These are phyloP conservation scores for Bauhinia variegata DNA, from an alignment of 306 rosid genomes.

Conservation along the genomic window DNA sequence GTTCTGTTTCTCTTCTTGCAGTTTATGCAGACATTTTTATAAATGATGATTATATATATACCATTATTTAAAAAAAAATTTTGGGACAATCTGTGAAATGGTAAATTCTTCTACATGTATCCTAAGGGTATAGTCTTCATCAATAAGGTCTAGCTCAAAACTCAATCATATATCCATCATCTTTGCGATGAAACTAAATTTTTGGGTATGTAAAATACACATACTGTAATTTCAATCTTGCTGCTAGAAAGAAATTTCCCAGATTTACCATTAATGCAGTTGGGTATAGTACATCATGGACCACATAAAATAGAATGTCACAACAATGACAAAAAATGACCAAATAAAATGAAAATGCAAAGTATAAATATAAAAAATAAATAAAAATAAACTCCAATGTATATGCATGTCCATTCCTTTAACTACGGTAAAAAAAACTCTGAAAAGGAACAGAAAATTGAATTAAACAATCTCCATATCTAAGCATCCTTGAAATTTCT, in stretches of 20 bases:
- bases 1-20: no score
- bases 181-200: no score
- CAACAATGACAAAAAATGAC: neutral
- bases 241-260: conserved; percentile 6
- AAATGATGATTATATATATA: no score
- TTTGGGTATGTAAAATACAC: neutral
- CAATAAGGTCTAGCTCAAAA: no score
- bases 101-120: no score
- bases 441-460: conserved; percentile 24
- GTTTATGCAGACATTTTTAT: no score
- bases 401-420: neutral
- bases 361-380: neutral
- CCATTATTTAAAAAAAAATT: no score
- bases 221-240: neutral
- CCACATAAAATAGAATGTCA: neutral
- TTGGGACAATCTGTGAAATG: no score
- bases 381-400: neutral
- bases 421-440: conserved; percentile 4
- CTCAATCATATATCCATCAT: no score
- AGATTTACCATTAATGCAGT: neutral
- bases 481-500: neutral
- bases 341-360: neutral
- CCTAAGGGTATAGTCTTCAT: no score
- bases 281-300: neutral
- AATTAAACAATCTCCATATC: conserved; percentile 22